Conservation (phyloP, 2,329 filamentous ascomycete genomes). For the Pseudohalonectria lignicola region DNA sequence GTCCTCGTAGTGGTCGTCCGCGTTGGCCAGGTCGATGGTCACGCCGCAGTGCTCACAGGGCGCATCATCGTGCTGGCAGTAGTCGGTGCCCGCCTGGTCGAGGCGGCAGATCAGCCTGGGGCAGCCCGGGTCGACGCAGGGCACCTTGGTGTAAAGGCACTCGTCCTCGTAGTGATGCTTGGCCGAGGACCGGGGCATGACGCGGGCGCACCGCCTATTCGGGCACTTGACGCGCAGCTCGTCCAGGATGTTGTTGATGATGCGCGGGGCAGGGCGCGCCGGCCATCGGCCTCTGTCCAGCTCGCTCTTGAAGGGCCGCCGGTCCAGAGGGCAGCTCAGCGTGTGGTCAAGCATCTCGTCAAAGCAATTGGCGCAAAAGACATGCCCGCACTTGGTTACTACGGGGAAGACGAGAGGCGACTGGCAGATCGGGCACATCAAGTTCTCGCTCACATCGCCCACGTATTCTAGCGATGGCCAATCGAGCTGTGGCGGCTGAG, state of each 20-base stretch:
- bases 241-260: slow-evolving; percentile 51
- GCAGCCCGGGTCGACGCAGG: slow-evolving; percentile 44
- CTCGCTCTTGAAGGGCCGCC: slow-evolving; percentile 23
- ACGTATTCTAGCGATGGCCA: slow-evolving; percentile 20
- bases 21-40: slow-evolving; percentile 33
- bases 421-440: slow-evolving; percentile 37
- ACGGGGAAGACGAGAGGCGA: slow-evolving; percentile 48
- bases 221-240: slow-evolving; percentile 48
- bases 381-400: slow-evolving; percentile 52
- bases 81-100: slow-evolving; percentile 31
- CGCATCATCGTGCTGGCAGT: slow-evolving; percentile 42
- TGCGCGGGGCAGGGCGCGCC: slow-evolving; percentile 20
- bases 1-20: slow-evolving; percentile 29
- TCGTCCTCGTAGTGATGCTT: slow-evolving; percentile 44
- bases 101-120: slow-evolving; percentile 38
- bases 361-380: slow-evolving; percentile 51
- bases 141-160: slow-evolving; percentile 43
- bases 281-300: slow-evolving; percentile 17
- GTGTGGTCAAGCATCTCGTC: slow-evolving; percentile 28
- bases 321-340: slow-evolving; percentile 46
- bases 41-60: slow-evolving; percentile 44
- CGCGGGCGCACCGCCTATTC: slow-evolving; percentile 39
- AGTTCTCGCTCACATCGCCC: slow-evolving; percentile 19
- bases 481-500: slow-evolving; percentile 13
- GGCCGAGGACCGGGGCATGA: slow-evolving; percentile 41